phyloP scores from a whole-genome alignment of 805 yeast species.

The Yarrowia sp. region DNA sequence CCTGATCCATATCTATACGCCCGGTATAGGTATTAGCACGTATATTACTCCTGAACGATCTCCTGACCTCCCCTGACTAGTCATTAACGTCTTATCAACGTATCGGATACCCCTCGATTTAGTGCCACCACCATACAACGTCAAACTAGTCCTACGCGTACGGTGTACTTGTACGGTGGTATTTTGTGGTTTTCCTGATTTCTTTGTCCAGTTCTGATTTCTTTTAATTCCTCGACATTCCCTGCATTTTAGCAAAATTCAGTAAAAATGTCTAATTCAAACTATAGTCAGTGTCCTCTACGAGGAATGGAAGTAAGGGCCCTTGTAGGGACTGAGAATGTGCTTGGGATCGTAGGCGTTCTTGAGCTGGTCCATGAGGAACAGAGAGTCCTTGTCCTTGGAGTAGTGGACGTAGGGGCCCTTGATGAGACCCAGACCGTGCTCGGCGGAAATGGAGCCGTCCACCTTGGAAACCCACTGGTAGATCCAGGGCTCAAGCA shows the following conservation, averaged over 20 bases:
- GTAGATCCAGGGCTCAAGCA: conserved; percentile 91
- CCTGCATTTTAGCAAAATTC: too few relatives aligned
- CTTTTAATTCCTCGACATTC: too few relatives aligned
- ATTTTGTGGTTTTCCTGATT: too few relatives aligned
- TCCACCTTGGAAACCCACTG: conserved; percentile 71
- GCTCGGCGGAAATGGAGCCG: conserved; percentile 97
- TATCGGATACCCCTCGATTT: not conserved
- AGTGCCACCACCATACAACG: not conserved
- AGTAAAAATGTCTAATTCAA: too few relatives aligned
- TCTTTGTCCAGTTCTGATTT: too few relatives aligned
- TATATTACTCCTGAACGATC: not conserved
- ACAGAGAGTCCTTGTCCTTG: conserved; percentile 73
- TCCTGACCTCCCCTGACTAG: conserved; percentile 4
- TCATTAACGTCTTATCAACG: not conserved
- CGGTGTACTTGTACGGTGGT: too few relatives aligned
- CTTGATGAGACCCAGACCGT: conserved; percentile 97
- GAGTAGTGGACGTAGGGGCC: conserved; percentile 86
- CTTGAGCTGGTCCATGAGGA: conserved; percentile 79
- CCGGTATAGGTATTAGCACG: too few relatives aligned
- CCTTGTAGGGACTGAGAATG: conserved; percentile 91
- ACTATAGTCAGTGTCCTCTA: too few relatives aligned
- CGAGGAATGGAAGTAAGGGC: too few relatives aligned
- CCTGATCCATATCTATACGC: too few relatives aligned
- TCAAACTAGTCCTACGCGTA: too few relatives aligned
- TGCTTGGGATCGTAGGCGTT: conserved; percentile 86